Conservation (phyloP, 169 alveolate species). For the Plasmodium coatneyi region DNA sequence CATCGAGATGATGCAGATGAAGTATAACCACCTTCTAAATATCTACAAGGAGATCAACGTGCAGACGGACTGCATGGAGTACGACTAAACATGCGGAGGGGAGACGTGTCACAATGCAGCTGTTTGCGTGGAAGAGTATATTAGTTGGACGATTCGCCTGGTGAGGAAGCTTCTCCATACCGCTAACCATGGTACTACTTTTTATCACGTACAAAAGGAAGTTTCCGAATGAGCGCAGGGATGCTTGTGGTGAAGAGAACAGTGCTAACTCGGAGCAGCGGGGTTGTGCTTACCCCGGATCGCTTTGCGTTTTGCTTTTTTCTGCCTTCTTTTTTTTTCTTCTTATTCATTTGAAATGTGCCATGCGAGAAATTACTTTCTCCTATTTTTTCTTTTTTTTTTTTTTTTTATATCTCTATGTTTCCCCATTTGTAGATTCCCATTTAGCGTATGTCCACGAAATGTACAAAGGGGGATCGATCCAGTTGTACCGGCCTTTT, state of each 20-base stretch:
- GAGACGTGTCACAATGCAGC: background rate
- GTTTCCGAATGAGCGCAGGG: background rate
- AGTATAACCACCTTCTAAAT: slow-evolving; percentile 58
- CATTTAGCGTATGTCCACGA: background rate
- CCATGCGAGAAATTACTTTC: background rate
- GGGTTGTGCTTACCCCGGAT: background rate
- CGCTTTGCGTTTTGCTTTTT: background rate
- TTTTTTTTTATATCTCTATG: background rate
- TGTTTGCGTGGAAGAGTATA: background rate
- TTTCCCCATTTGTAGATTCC: background rate
- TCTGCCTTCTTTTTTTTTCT: too few species aligned
- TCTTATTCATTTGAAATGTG: background rate
- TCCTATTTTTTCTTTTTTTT: background rate
- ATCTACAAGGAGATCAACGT: slow-evolving; percentile 46
- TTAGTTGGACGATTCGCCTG: background rate
- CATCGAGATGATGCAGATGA: slow-evolving; percentile 75
- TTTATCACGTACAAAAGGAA: background rate
- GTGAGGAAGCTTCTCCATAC: background rate
- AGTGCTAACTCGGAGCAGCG: background rate
- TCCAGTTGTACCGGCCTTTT: background rate
- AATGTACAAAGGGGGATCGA: background rate
- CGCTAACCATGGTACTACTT: background rate
- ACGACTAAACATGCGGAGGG: background rate
- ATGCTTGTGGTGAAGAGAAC: background rate
- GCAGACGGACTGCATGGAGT: background rate